Conservation (phyloP, 352 stramenopile genomes). For the Saprolegnia parasitica region DNA sequence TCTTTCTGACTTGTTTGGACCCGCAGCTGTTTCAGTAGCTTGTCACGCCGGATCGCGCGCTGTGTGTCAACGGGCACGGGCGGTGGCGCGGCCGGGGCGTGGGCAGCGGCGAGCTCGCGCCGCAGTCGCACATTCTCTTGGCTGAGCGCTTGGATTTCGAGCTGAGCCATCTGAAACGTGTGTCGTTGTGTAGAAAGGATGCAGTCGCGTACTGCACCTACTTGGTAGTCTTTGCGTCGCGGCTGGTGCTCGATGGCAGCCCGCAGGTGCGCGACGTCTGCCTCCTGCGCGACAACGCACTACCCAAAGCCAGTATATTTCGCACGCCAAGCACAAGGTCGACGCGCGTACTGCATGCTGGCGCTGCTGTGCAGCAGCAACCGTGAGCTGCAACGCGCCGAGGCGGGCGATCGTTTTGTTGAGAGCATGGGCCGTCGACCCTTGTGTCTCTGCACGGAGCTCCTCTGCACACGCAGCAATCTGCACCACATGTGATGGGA, state of each 20-base stretch:
- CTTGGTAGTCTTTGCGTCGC: conserved; percentile 8
- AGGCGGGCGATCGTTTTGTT: conserved; percentile 22
- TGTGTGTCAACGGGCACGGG: not conserved
- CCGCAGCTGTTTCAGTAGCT: conserved; percentile 9
- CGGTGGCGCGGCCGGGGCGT: not conserved
- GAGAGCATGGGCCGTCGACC: conserved; percentile 4
- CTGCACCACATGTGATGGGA: not conserved
- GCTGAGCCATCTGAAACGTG: conserved; percentile 6
- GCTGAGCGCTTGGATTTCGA: conserved; percentile 13
- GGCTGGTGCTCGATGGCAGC: conserved; percentile 1
- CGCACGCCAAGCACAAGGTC: not conserved
- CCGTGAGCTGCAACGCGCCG: conserved; percentile 4
- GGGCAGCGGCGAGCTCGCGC: not conserved
- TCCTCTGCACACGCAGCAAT: conserved; percentile 12
- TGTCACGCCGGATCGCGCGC: conserved; percentile 16
- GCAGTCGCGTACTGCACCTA: not conserved
- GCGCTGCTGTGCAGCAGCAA: not conserved
- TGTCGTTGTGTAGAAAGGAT: not conserved
- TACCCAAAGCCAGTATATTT: not conserved
- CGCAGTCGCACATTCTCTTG: not conserved
- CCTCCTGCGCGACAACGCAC: not conserved
- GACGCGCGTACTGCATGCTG: not conserved
- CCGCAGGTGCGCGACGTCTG: not conserved
- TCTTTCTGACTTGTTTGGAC: not conserved
- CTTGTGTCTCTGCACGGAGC: not conserved